A percentile compares a stretch with the other conserved stretches of the same genome.
phyloP scores from a whole-genome alignment of 352 stramenopile species.

The Pythium plurisporium region DNA sequence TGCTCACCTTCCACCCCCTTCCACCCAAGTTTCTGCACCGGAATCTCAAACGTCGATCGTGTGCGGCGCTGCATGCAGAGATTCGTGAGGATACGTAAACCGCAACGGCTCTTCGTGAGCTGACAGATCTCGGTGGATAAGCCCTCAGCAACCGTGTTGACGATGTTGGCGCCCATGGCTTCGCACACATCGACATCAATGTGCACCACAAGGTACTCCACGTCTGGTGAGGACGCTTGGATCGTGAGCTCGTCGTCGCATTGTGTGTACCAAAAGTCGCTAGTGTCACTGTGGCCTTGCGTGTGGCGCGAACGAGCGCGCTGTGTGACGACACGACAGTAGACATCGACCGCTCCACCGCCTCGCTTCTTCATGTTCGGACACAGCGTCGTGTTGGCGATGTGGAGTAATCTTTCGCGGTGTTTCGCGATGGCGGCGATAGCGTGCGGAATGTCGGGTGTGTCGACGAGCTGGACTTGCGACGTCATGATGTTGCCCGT shows the following conservation, averaged over 20 bases:
- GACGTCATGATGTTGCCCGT: constrained; percentile 86
- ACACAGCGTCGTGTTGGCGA: constrained; percentile 76
- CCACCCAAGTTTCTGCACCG: constrained; percentile 66
- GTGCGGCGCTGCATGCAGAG: constrained; percentile 81
- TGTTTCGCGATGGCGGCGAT: constrained; percentile 48
- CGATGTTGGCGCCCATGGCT: constrained; percentile 87
- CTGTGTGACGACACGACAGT: constrained; percentile 74
- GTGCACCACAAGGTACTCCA: constrained; percentile 75
- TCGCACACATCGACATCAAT: constrained; percentile 86
- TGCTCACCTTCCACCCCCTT: constrained; percentile 74
- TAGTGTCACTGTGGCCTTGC: neutral
- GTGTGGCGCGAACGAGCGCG: constrained; percentile 21
- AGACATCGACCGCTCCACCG: constrained; percentile 73
- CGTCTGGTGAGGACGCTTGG: constrained; percentile 24
- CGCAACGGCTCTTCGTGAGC: constrained; percentile 56
- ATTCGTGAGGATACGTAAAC: constrained; percentile 87
- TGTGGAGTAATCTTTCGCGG: constrained; percentile 51
- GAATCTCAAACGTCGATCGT: constrained; percentile 67
- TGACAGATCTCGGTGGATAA: constrained; percentile 66
- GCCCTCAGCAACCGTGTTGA: constrained; percentile 85
- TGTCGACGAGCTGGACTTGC: constrained; percentile 80
- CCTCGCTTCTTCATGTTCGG: constrained; percentile 85
- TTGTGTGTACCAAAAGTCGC: constrained; percentile 54
- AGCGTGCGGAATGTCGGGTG: constrained; percentile 49
- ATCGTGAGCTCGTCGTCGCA: constrained; percentile 53